These are phyloP conservation scores for Lactarius trivialis DNA, from an alignment of 768 basidiomycete genomes.

Conservation along the genomic window DNA sequence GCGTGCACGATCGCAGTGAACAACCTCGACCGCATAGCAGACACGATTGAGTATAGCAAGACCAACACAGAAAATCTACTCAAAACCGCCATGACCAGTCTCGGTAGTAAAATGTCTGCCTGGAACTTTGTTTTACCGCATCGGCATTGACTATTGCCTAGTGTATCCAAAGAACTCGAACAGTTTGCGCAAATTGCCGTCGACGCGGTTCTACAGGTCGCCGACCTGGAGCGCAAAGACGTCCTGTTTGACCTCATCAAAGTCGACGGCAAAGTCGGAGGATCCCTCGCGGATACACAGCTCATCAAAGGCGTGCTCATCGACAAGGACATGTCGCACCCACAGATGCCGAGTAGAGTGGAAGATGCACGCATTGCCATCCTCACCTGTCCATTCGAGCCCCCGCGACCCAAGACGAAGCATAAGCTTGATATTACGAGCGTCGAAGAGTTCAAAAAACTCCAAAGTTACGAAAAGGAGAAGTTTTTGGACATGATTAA, in stretches of 20 bases:
- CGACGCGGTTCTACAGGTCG: constrained; percentile 91
- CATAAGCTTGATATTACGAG: constrained; percentile 96
- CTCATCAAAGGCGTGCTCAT: constrained; percentile 96
- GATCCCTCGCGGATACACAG: constrained; percentile 89
- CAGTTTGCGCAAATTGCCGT: constrained; percentile 98
- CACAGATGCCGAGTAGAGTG: constrained; percentile 91
- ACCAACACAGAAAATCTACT: constrained; percentile 81
- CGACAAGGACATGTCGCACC: constrained; percentile 99
- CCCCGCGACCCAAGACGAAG: constrained; percentile 98
- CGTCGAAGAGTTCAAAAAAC: constrained; percentile 94
- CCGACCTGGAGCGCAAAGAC: constrained; percentile 90
- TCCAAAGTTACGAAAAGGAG: constrained; percentile 90
- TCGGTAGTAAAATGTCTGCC: constrained; percentile 94
- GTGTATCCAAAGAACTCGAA: constrained; percentile 92
- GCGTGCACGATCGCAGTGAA: constrained; percentile 88
- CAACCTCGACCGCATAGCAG: constrained; percentile 86
- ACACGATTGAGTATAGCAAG: constrained; percentile 78
- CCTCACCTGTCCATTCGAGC: constrained; percentile 98
- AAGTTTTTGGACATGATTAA: constrained; percentile 98
- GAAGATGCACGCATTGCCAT: constrained; percentile 91
- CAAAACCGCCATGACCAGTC: constrained; percentile 91
- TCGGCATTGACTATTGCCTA: constrained; percentile 29
- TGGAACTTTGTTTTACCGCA: background rate
- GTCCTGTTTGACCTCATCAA: constrained; percentile 98
- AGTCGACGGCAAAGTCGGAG: constrained; percentile 98